phyloP scores from a whole-genome alignment of 371 early-diverging fungal species.

The Apophysomyces sp. region DNA sequence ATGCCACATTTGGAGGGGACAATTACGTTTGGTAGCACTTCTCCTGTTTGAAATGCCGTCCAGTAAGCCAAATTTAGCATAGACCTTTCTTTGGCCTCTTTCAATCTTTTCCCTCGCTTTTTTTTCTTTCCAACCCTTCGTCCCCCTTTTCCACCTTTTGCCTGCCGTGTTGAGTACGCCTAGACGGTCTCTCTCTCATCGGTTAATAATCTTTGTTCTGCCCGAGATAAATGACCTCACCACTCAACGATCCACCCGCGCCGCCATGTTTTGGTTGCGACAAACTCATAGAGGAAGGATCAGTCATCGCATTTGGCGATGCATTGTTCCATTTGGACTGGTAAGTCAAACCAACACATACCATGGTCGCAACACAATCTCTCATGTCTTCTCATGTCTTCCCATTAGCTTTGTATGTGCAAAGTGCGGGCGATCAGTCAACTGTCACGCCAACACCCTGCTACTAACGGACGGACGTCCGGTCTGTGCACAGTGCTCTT shows the following conservation, averaged over 20 bases:
- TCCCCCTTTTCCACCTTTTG: neutral
- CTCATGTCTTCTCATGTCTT: neutral
- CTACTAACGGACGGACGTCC: slow-evolving; percentile 79
- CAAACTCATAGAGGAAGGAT: slow-evolving; percentile 72
- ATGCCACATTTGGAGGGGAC: neutral
- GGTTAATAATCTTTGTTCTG: too few relatives aligned
- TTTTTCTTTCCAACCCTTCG: neutral
- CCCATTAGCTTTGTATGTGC: slow-evolving; percentile 72
- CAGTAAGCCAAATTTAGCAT: slow-evolving; percentile 2
- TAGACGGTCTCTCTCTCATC: too few relatives aligned
- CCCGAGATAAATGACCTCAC: neutral
- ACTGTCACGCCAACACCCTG: slow-evolving; percentile 73
- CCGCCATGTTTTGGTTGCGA: slow-evolving; percentile 71
- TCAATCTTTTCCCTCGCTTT: neutral
- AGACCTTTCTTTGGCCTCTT: neutral
- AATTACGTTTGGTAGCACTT: neutral
- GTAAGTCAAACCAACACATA: slow-evolving; percentile 33
- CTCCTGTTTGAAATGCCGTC: slow-evolving; percentile 2
- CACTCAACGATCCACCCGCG: neutral
- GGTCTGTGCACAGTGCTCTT: slow-evolving; percentile 87
- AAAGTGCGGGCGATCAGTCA: slow-evolving; percentile 70
- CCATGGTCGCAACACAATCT: neutral
- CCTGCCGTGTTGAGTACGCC: neutral
- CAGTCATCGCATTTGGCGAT: slow-evolving; percentile 79
- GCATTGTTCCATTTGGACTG: slow-evolving; percentile 82